phyloP scores from a whole-genome alignment of 352 stramenopile species.

The Nothophytophthora sp. region DNA sequence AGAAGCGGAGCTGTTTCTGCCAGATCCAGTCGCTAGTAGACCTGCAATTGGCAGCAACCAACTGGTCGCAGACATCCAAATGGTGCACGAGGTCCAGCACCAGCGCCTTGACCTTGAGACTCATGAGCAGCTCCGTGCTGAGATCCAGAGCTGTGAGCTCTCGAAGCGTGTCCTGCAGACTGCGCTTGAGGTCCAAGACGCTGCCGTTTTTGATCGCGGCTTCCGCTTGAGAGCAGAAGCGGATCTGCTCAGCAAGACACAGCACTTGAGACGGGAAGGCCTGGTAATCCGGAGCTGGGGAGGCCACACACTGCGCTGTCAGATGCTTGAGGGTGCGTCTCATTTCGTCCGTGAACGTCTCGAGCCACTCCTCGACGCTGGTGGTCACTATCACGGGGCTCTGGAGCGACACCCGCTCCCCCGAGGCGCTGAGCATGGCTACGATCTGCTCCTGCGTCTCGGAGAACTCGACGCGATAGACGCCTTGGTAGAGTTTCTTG shows the following conservation, averaged over 20 bases:
- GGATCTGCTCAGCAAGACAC: conserved; percentile 92
- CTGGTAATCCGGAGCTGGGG: conserved; percentile 84
- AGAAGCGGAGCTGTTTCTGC: conserved; percentile 95
- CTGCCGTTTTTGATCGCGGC: conserved; percentile 77
- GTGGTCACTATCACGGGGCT: conserved; percentile 86
- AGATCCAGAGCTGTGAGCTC: conserved; percentile 87
- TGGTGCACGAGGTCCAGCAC: conserved; percentile 96
- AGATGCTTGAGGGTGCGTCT: conserved; percentile 83
- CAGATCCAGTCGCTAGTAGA: conserved; percentile 85
- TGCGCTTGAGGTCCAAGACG: conserved; percentile 68
- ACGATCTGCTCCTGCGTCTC: conserved; percentile 81
- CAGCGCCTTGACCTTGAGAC: conserved; percentile 94
- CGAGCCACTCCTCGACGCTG: conserved; percentile 94
- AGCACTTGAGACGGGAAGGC: conserved; percentile 91
- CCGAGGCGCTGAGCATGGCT: conserved; percentile 83
- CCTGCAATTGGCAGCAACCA: conserved; percentile 62
- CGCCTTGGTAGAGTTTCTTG: conserved; percentile 97
- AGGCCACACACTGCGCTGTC: conserved; percentile 76
- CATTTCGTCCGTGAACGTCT: conserved; percentile 92
- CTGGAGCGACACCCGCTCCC: conserved; percentile 85
- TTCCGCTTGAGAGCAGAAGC: conserved; percentile 91
- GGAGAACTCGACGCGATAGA: conserved; percentile 92
- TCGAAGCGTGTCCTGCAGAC: conserved; percentile 63
- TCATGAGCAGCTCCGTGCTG: conserved; percentile 85
- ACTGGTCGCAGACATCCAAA: conserved; percentile 94